Percentiles rank a stretch among this genome's conserved stretches.
Conservation (phyloP, 306 rosid species). For the Neltuma alba region DNA sequence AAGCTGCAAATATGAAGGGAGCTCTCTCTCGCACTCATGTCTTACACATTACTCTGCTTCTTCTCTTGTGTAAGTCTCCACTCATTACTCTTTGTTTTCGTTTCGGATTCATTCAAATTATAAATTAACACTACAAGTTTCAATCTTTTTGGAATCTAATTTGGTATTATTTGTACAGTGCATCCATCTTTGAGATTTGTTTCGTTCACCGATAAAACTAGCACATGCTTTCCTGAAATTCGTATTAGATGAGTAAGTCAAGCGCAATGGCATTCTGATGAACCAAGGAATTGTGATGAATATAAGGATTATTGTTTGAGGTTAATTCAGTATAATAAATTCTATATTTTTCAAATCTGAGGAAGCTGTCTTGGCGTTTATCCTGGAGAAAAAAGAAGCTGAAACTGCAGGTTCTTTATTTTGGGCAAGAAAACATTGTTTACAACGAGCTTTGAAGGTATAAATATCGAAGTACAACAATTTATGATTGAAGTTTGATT, state of each 20-base stretch:
- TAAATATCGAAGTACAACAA: neutral
- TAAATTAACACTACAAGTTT: neutral
- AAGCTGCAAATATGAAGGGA: slow-evolving; percentile 42
- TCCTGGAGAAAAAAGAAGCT: neutral
- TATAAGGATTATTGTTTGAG: neutral
- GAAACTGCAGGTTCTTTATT: neutral
- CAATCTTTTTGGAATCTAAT: neutral
- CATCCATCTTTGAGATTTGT: neutral
- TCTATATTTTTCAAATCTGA: neutral
- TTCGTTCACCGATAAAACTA: neutral
- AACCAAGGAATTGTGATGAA: neutral
- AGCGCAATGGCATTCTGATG: neutral
- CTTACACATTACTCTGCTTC: slow-evolving; percentile 30
- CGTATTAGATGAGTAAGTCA: neutral
- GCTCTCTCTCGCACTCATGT: neutral
- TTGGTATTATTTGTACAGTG: neutral
- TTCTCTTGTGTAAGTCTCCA: slow-evolving; percentile 41
- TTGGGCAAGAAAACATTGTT: neutral
- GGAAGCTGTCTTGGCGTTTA: neutral
- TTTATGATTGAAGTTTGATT: neutral
- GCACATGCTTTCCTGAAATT: neutral
- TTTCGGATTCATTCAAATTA: neutral
- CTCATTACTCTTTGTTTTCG: neutral
- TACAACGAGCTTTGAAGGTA: neutral
- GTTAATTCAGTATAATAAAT: neutral